A percentile compares a stretch with the other conserved stretches of the same genome.
These are phyloP conservation scores for Trypanosoma cruzi DNA, from an alignment of 208 protist genomes.

Conservation along the genomic window DNA sequence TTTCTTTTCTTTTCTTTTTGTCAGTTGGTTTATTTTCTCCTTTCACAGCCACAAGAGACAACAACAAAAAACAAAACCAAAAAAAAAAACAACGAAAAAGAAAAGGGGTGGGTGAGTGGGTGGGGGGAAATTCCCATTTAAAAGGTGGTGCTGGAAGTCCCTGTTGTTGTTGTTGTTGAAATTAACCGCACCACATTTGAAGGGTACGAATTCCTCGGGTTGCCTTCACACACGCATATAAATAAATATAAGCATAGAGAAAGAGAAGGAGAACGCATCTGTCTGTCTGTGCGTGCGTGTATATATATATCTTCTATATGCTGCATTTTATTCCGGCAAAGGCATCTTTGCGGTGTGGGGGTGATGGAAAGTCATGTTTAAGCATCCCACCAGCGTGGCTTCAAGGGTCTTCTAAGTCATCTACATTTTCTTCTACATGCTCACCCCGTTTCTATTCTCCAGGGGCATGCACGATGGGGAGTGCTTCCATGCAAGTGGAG, in stretches of 20 bases:
- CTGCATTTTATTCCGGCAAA: conserved; percentile 10
- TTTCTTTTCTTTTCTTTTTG: conserved; percentile 4
- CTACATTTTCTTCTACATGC: background rate
- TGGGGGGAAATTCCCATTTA: background rate
- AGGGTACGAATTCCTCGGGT: too few species aligned
- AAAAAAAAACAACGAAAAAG: too few species aligned
- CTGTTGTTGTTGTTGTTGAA: background rate
- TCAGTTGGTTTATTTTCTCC: background rate
- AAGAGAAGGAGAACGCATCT: background rate
- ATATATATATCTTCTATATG: background rate
- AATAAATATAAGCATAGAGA: background rate
- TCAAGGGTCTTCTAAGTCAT: background rate
- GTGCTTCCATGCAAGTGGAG: background rate
- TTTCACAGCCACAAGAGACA: background rate
- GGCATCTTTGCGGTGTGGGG: background rate
- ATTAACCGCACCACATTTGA: background rate
- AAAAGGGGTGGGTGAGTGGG: too few species aligned
- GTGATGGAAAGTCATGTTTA: background rate
- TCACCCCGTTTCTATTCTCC: background rate
- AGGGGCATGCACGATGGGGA: background rate
- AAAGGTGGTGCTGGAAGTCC: background rate
- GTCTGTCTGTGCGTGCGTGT: too few species aligned
- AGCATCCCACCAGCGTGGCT: conserved; percentile 5
- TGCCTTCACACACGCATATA: background rate
- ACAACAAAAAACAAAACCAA: too few species aligned